Base-by-base conservation (phyloP, 164 flowering plant species). In the Umbellularia californica region DNA sequence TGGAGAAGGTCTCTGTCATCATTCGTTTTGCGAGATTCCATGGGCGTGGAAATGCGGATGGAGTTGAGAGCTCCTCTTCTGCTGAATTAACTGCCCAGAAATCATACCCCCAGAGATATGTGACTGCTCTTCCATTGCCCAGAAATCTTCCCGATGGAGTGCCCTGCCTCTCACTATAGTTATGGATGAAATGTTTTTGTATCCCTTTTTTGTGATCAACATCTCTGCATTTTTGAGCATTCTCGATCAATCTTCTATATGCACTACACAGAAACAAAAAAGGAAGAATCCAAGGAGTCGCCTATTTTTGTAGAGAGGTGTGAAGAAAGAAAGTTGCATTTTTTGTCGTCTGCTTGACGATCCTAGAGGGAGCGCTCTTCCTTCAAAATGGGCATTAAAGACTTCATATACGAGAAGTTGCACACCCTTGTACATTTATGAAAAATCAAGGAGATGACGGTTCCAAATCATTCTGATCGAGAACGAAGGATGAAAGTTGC, bases 11-110 rank as follows among this genome's bases (percentile, higher is more conserved):
- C 78, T 79, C 91, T 15, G 81, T 88, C 71, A 89, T 92, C 81
- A 92, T 90, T 68, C 90, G 97, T 51, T 90, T 94, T 81, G 98
- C 97, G 50, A 92, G 77, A 80, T 91, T 92, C 80, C 95, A 90
- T 76, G 79, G 84, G 50, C 79, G 88, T 72, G 79, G 79, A 50
- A 89, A 81, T 51, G 79, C 80, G 3, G 87, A 79, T 76, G 76
- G 77, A 64, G 77, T 78, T 3, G 90, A 79, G 65, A 65, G 77
- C 67, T 79, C 92, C 47, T 80, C 86, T 6, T 81, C 91, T 72
- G 75, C 84, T 19, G 82, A 83, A n/a, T 70, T 76, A 60, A 77
- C 28, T 66, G 68, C 71, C 73, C 86, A 72, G 72, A 88, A 72
- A 81, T 58, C 79, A 58, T 81, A 68, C 74, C 85, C 84, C 65